Evolutionary conservation across 2,329 filamentous ascomycete genomes (phyloP).

Genomic region (Penicillium vulpinum): DNA sequence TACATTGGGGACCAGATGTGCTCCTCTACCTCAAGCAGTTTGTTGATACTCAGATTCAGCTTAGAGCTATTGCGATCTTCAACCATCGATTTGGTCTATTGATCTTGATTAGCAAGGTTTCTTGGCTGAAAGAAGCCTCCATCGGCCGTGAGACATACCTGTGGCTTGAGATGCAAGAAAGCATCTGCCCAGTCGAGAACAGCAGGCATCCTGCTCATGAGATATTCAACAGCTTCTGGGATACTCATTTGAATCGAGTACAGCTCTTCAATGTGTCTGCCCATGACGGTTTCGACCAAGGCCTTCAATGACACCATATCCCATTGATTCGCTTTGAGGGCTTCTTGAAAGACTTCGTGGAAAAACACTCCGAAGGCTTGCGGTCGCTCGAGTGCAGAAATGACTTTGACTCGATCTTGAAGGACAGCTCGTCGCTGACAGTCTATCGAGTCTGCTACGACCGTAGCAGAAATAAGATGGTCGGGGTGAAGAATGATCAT

Average conservation of each 20-base stretch:
- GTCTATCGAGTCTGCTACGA: slow-evolving; percentile 92
- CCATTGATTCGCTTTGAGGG: slow-evolving; percentile 81
- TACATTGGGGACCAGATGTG: slow-evolving; percentile 99
- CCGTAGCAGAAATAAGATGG: slow-evolving; percentile 90
- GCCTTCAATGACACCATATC: slow-evolving; percentile 65
- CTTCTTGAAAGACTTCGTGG: slow-evolving; percentile 93
- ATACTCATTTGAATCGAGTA: slow-evolving; percentile 81
- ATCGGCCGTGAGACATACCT: slow-evolving; percentile 49
- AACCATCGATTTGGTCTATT: slow-evolving; percentile 66
- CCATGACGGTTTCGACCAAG: slow-evolving; percentile 68
- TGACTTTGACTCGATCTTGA: slow-evolving; percentile 91
- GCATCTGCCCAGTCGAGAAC: slow-evolving; percentile 78
- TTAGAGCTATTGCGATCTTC: slow-evolving; percentile 76
- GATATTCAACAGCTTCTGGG: slow-evolving; percentile 71
- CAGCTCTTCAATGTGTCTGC: slow-evolving; percentile 80
- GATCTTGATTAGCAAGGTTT: slow-evolving; percentile 28
- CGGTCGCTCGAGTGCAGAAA: slow-evolving; percentile 73
- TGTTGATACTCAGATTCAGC: slow-evolving; percentile 81
- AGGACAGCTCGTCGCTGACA: slow-evolving; percentile 89
- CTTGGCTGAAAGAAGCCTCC: neutral
- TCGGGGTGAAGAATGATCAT: slow-evolving; percentile 93
- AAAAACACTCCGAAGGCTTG: slow-evolving; percentile 91
- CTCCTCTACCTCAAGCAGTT: slow-evolving; percentile 93
- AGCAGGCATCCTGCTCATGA: slow-evolving; percentile 79
- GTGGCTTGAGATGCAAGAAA: slow-evolving; percentile 73